Base-by-base conservation (phyloP, 768 basidiomycete species). In the Botryobasidium botryosum region DNA sequence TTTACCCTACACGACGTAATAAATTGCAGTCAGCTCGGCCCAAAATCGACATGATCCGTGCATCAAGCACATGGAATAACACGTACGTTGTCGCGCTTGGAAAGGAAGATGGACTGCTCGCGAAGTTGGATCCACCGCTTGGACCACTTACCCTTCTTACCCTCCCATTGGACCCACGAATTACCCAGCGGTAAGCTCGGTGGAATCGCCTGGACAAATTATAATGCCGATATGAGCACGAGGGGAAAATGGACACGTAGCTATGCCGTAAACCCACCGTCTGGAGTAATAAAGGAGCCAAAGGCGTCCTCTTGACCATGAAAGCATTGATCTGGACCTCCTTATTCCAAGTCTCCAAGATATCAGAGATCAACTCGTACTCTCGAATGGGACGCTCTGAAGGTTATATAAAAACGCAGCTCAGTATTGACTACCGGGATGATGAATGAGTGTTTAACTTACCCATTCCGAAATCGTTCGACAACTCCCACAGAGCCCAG, bases 391-490 rank as follows among this genome's bases (percentile, higher is more conserved):
- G 90, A 1, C 92, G 79, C 60, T 99, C 92, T 90, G 56, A 47
- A 48, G 31, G 49, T n/a, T n/a, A 48, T 41, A 18, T 48, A 38
- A 49, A 49, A 39, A 55, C 44, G 48, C 33, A 43, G 32, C 21
- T 25, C 32, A 47, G n/a, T n/a, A 25, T 32, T 10, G 40, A 35
- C 25, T 20, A 18, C 15, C 21, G 33, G 18, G 2, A 43, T 41
- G 20, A 43, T 31, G 46, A 6, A 24, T 50, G 51, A 15, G 31
- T 13, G n/a, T n/a, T n/a, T 35, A 23, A 60, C 65, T 50, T 56
- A 91, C 90, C 90, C 77, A 91, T 81, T 47, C 88, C 90, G 56
- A 90, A 80, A 55, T 90, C 84, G 51, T 85, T 80, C 27, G 83
- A 83, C 24, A 91, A 61, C 62, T 97, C 92, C 58, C 73, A 91